Evolutionary conservation across 352 stramenopile species (phyloP).

Genomic region (Phytophthora fragariaefolia): DNA sequence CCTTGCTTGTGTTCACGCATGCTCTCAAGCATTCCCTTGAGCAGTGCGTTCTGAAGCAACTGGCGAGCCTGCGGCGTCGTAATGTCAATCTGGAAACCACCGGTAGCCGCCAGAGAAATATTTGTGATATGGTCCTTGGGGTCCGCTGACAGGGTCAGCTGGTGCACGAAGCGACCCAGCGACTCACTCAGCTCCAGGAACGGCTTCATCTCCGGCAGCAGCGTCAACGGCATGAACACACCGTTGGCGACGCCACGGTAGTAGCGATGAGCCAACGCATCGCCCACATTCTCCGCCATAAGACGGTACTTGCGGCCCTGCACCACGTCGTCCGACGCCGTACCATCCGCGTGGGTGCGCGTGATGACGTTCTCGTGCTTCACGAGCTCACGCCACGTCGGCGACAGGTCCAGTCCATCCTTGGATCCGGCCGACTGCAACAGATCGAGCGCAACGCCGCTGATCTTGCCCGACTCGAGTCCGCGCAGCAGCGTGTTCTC

Average conservation of each 20-base stretch:
- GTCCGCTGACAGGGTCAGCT: constrained; percentile 68
- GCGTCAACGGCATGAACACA: constrained; percentile 82
- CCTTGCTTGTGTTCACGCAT: constrained; percentile 43
- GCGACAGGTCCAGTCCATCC: constrained; percentile 36
- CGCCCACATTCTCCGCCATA: constrained; percentile 82
- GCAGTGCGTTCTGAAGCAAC: constrained; percentile 71
- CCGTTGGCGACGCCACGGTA: constrained; percentile 85
- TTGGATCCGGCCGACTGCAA: constrained; percentile 42
- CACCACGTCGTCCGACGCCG: constrained; percentile 84
- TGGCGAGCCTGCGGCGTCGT: constrained; percentile 75
- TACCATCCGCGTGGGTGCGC: constrained; percentile 90
- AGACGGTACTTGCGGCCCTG: constrained; percentile 70
- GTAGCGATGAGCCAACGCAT: constrained; percentile 71
- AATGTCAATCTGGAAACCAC: constrained; percentile 78
- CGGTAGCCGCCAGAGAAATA: constrained; percentile 66
- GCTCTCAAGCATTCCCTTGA: constrained; percentile 79
- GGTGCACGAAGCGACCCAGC: constrained; percentile 76
- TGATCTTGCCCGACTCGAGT: constrained; percentile 81
- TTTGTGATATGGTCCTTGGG: constrained; percentile 71
- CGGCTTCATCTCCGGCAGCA: constrained; percentile 83
- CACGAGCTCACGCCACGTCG: constrained; percentile 72
- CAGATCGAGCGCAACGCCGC: constrained; percentile 84
- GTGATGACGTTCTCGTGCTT: constrained; percentile 90
- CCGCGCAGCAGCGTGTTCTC: constrained; percentile 75
- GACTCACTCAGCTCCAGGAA: constrained; percentile 76